phyloP scores from a whole-genome alignment of 139 green algal genomes.

The Zygnema circumcarinatum region DNA sequence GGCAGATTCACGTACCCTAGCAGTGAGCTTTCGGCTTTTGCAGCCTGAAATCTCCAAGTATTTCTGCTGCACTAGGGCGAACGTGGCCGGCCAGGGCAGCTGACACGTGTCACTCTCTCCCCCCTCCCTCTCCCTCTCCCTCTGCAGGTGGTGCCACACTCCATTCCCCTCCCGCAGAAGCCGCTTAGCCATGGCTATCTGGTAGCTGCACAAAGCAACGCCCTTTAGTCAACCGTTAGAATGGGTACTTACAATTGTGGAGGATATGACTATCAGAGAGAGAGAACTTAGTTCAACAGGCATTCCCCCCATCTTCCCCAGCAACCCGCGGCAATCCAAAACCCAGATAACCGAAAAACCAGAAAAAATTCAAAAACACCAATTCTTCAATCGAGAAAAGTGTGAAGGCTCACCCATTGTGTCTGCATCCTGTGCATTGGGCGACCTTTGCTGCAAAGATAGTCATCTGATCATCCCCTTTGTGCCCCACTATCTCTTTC shows the following conservation, averaged over 20 bases:
- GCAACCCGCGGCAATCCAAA: too few species aligned
- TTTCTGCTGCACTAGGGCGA: neutral
- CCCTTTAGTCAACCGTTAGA: too few species aligned
- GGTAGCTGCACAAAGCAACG: constrained; percentile 30
- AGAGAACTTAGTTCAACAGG: too few species aligned
- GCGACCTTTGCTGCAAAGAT: neutral
- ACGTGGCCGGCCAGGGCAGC: neutral
- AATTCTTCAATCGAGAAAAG: too few species aligned
- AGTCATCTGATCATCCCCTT: neutral
- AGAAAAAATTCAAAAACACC: too few species aligned
- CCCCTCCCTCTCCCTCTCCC: too few species aligned
- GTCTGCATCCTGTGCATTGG: constrained; percentile 34
- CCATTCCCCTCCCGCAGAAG: neutral
- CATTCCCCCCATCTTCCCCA: too few species aligned
- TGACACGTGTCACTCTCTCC: neutral
- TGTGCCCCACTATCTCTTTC: neutral
- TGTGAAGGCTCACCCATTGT: constrained; percentile 40
- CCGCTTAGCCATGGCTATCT: constrained; percentile 21
- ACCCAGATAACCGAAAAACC: too few species aligned
- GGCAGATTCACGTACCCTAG: too few species aligned
- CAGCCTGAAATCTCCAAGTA: neutral
- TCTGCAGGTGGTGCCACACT: neutral
- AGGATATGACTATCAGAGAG: too few species aligned
- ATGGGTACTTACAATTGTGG: too few species aligned
- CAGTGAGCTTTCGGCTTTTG: too few species aligned